Evolutionary conservation across 306 rosid species (phyloP), one percentile per base, ranked within the genome.

Genomic region (Adenanthera pavonina): DNA sequence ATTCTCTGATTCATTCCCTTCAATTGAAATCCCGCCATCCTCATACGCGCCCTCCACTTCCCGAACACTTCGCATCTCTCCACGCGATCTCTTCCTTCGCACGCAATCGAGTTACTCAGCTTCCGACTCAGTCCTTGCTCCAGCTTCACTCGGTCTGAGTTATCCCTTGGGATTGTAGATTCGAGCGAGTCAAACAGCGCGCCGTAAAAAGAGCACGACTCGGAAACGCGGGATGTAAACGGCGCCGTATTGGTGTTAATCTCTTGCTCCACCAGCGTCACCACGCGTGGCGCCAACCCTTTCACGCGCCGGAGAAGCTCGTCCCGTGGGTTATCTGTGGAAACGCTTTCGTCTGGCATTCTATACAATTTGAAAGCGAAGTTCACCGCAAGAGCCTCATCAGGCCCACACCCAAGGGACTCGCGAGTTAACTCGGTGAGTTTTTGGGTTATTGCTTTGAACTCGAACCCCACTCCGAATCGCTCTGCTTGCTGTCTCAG

Each of bases 11-110:
- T 82, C 96, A 92, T 78, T 1, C 88, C 84, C 36, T 84, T 92
- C 59, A 81, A 69, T 82, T 76, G 84, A 83, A 93, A 95, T 85
- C 99, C 99, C 17, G 99, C 97, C 99, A 95, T 95, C 2, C 92
- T 87, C 96, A 93, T 83, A 6, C 99, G 94, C 72, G 98, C 96
- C 75, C 94, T 88, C 99, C 99, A 95, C 82, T 95, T 95, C 3
- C 99, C 99, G 3, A 88, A 93, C 7, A 95, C 97, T 48, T 95
- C 99, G n/a, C 96, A 92, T 4, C 99, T 78, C 41, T 95, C 98
- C 9, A 95, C 89, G 0, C 99, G 97, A 35, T 93, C 98, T 64
- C 96, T 88, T 34, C 99, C 99, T 20, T 95, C 97, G 15, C 98
- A 92, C 25, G 97, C 93, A 9, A 95, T 81, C 83, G 90, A 80